Evolutionary conservation across 2,329 filamentous ascomycete genomes (phyloP).

Genomic region (Sarocladiaceae sp.): DNA sequence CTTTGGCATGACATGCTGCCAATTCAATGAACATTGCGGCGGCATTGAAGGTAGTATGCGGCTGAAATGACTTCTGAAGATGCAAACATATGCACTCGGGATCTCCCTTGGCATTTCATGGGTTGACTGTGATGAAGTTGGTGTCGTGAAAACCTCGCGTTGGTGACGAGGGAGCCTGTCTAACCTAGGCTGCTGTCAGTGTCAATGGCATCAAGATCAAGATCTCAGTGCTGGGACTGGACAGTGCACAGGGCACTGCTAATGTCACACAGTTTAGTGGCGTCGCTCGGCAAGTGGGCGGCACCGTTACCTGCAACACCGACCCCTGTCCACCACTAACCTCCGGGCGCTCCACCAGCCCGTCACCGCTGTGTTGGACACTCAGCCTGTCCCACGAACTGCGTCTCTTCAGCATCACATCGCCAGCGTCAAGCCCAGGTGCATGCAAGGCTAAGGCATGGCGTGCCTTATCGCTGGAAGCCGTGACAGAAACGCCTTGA

Average conservation of each 20-base stretch:
- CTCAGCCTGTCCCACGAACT: too few species aligned
- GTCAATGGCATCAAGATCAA: too few species aligned
- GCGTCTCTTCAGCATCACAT: too few species aligned
- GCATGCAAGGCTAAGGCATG: too few species aligned
- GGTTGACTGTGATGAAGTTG: neutral
- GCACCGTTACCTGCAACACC: conserved; percentile 9
- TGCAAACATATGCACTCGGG: neutral
- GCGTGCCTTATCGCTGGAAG: neutral
- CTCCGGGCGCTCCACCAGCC: neutral
- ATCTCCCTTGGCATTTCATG: conserved; percentile 1
- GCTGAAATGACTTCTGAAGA: neutral
- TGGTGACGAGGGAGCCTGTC: neutral
- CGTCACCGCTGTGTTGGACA: too few species aligned
- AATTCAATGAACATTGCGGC: too few species aligned
- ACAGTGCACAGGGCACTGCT: too few species aligned
- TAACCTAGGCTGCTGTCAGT: neutral
- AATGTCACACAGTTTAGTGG: neutral
- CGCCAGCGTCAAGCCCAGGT: too few species aligned
- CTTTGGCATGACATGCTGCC: too few species aligned
- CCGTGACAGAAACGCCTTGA: neutral
- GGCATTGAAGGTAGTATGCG: too few species aligned
- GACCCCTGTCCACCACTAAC: neutral
- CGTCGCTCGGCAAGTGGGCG: neutral
- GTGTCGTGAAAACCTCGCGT: neutral
- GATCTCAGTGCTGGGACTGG: too few species aligned